Evolutionary conservation across 345 rosid species (phyloP).

Genomic region (Arabidopsis thaliana): DNA sequence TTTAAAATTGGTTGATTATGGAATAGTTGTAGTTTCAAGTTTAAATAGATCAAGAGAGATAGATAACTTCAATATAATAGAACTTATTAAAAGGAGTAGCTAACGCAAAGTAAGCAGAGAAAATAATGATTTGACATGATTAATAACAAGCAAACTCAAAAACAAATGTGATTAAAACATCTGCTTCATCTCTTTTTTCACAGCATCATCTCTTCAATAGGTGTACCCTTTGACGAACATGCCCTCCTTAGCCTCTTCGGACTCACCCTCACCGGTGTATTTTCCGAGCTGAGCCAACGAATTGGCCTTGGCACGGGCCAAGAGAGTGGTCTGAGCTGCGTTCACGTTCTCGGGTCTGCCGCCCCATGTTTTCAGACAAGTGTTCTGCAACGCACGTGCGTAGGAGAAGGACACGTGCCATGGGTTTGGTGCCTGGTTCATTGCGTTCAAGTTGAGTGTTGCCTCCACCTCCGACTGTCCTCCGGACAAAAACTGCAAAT

Average conservation of each 20-base stretch:
- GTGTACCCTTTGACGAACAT: constrained; percentile 90
- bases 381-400: constrained; percentile 96
- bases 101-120: constrained; percentile 31
- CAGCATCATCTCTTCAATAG: constrained; percentile 54
- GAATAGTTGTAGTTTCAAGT: not conserved
- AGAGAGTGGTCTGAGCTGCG: constrained; percentile 76
- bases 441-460: constrained; percentile 90
- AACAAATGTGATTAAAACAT: constrained; percentile 27
- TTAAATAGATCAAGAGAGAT: constrained; percentile 18
- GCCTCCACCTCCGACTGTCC: constrained; percentile 99
- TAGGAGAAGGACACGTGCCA: constrained; percentile 99
- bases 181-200: constrained; percentile 34
- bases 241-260: constrained; percentile 92
- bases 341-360: constrained; percentile 86
- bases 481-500: constrained; percentile 91
- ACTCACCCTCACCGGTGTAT: constrained; percentile 87
- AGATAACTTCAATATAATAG: constrained; percentile 34
- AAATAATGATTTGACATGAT: constrained; percentile 38
- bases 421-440: constrained; percentile 89
- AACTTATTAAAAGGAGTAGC: constrained; percentile 44
- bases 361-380: constrained; percentile 93
- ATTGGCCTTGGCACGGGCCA: constrained; percentile 81
- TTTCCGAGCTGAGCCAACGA: constrained; percentile 96
- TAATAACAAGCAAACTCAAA: constrained; percentile 45
- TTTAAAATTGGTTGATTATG: not conserved